Base-by-base conservation (phyloP, 2,329 filamentous ascomycete species). In the Aspergillus nomiae region DNA sequence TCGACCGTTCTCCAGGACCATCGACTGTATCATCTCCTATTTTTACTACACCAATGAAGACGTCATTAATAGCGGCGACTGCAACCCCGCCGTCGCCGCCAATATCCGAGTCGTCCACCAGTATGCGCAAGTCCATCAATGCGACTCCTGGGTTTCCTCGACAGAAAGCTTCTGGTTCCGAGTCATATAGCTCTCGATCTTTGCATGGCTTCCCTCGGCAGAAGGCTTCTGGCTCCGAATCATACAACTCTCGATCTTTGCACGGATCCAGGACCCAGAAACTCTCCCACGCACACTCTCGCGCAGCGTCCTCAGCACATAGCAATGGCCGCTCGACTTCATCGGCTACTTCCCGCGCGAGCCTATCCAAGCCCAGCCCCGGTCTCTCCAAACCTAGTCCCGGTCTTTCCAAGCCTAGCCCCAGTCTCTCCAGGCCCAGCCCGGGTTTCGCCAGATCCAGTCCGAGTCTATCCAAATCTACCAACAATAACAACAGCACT, bases 71-170 rank as follows among this genome's bases (percentile, higher is more conserved):
- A 36, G 89, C 89, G 54, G 88, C 90, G 51, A 82, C 91, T 55
- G 87, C 89, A 32, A 96, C 95, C 53, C 94, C 95, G 43, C 95
- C 95, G 12, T 98, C 95, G 24, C 95, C 95, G 53, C 94, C 94
- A 41, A 90, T 96, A 79, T 98, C 94, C 1, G 95, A 98, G 73
- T 88, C 89, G 21, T 94, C 93, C 14, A 83, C 84, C 19, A 85
- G 86, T 45, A 76, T 86, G 60, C 84, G 80, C 62, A 87, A 84
- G 74, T 78, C 84, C 3, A 84, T 75, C 53, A 73, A 86, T 12
- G 79, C 85, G 5, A 80, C 84, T 32, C 81, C 87, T 26, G 83
- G 81, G 19, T 80, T 79, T 57, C 74, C 76, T 30, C 80, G 77
- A 50, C 71, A 78, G 43, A 76, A 78, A 69, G 73, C 76, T 3